A percentile compares a stretch with the other conserved stretches of the same genome.
Evolutionary conservation across 129 eudicot species (phyloP).

Genomic region (sunflower (Helianthus annuus)): HanXRQr2.0-SUNRISE NC_035440.2:18163115-18163614

Average conservation of each 20-base stretch:
- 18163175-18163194: slow-evolving; percentile 48
- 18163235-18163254: slow-evolving; percentile 47
- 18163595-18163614: slow-evolving; percentile 65
- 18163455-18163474: slow-evolving; percentile 43
- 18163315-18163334: slow-evolving; percentile 48
- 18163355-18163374: slow-evolving; percentile 60
- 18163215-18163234: slow-evolving; percentile 52
- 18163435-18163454: slow-evolving; percentile 55
- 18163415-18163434: slow-evolving; percentile 61
- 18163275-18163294: slow-evolving; percentile 9
- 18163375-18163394: slow-evolving; percentile 70
- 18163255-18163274: slow-evolving; percentile 36
- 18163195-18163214: slow-evolving; percentile 50
- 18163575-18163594: slow-evolving; percentile 60
- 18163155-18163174: slow-evolving; percentile 59
- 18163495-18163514: slow-evolving; percentile 35
- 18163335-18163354: slow-evolving; percentile 61
- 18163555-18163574: slow-evolving; percentile 47
- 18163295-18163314: slow-evolving; percentile 15
- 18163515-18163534: slow-evolving; percentile 35
- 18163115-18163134: slow-evolving; percentile 36
- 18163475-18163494: slow-evolving; percentile 42
- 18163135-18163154: slow-evolving; percentile 48
- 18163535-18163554: slow-evolving; percentile 49
- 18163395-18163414: slow-evolving; percentile 58